These are phyloP conservation scores for Colletotrichum gigasporum DNA, from an alignment of 2,329 filamentous ascomycete genomes.

Conservation along the genomic window DNA sequence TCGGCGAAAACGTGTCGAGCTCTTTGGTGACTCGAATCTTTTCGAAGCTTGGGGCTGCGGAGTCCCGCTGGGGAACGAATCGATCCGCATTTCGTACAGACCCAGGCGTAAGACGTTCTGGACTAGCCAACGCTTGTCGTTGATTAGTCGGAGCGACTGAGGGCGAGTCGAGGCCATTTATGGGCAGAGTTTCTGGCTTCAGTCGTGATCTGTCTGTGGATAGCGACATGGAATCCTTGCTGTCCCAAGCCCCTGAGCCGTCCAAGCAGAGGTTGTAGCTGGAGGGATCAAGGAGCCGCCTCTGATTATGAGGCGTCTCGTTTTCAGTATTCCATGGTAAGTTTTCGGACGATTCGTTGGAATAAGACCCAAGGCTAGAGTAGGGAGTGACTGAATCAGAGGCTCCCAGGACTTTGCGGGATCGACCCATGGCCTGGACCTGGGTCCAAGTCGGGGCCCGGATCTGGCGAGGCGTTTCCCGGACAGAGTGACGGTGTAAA, in stretches of 20 bases:
- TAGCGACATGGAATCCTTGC: not conserved
- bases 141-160: not conserved
- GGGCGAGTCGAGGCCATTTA: not conserved
- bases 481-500: too few species aligned
- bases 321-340: not conserved
- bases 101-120: not conserved
- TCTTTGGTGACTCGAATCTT: slow-evolving; percentile 51
- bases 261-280: slow-evolving; percentile 17
- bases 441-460: too few species aligned
- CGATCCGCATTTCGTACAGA: slow-evolving; percentile 49
- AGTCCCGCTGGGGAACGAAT: slow-evolving; percentile 58
- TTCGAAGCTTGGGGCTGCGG: slow-evolving; percentile 46
- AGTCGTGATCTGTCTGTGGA: not conserved
- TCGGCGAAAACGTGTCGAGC: slow-evolving; percentile 49
- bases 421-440: not conserved
- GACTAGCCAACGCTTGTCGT: not conserved
- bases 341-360: not conserved
- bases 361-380: not conserved
- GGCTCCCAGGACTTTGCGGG: not conserved
- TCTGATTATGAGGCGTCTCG: not conserved
- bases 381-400: not conserved
- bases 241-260: slow-evolving; percentile 19
- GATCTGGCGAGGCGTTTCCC: too few species aligned
- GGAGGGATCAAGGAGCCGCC: not conserved
- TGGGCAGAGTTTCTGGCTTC: not conserved